Base-by-base conservation (phyloP, 2,329 filamentous ascomycete species). In the Acrodontium crateriforme region DNA sequence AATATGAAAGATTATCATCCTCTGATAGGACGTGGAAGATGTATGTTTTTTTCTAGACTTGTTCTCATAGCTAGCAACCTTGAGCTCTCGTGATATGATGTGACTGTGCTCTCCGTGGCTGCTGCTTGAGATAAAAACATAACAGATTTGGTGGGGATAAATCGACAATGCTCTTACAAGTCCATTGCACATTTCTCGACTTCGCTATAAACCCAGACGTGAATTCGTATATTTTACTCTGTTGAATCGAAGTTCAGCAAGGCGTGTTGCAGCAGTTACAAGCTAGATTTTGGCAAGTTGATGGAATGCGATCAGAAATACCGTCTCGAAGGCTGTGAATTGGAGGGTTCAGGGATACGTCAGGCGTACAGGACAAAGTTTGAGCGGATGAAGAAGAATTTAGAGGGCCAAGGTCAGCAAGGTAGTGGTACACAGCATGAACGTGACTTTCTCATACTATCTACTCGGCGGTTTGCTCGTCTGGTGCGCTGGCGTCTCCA, bases 181-280 rank as follows among this genome's bases (percentile, higher is more conserved):
- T n/a, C n/a, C n/a, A n/a, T n/a, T n/a, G n/a, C n/a, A n/a, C n/a
- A n/a, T n/a, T n/a, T n/a, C n/a, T n/a, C n/a, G n/a, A n/a, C n/a
- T n/a, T n/a, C n/a, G n/a, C n/a, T n/a, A n/a, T n/a, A n/a, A n/a
- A n/a, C n/a, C n/a, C n/a, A n/a, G n/a, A n/a, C n/a, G n/a, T n/a
- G n/a, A n/a, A n/a, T n/a, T n/a, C n/a, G n/a, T n/a, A n/a, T n/a
- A n/a, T n/a, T n/a, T n/a, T n/a, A n/a, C n/a, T n/a, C n/a, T n/a
- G n/a, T n/a, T n/a, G n/a, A 78, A 55, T 57, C 68, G 42, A 71
- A 71, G 55, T 69, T 78, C 21, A 70, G 78, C 54, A 74, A 74
- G 58, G 73, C 73, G 9, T 72, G 67, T 24, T 63, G 74, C 32
- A 73, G 67, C 50, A 78, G 78, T 54, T 78, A 73, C 55, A 28